Percentiles rank a stretch among this genome's conserved stretches.
Conservation (phyloP, 2,329 filamentous ascomycete species). For the Hypomyces perniciosus region DNA sequence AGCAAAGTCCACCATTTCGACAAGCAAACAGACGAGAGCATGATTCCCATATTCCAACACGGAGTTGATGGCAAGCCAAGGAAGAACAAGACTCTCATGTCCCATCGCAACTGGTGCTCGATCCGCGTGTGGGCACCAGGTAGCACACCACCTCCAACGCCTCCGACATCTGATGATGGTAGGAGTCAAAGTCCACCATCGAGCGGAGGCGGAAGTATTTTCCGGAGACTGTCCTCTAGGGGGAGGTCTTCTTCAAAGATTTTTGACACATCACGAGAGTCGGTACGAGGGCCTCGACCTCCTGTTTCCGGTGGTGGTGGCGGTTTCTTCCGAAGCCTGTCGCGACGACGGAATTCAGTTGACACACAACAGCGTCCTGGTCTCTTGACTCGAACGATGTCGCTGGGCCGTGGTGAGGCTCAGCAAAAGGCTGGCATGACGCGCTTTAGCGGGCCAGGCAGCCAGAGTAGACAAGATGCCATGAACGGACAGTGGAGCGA, state of each 20-base stretch:
- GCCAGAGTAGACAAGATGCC: conserved; percentile 39
- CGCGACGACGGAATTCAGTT: conserved; percentile 27
- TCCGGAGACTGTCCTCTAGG: conserved; percentile 39
- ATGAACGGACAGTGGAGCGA: conserved; percentile 50
- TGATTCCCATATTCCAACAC: conserved; percentile 88
- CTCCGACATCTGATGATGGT: conserved; percentile 46
- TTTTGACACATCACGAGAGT: conserved; percentile 32
- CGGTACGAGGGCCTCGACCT: conserved; percentile 39
- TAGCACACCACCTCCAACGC: conserved; percentile 64
- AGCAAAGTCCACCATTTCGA: conserved; percentile 75
- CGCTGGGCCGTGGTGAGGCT: conserved; percentile 50
- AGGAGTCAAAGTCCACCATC: conserved; percentile 34
- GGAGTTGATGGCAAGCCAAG: conserved; percentile 84
- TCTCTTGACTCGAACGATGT: conserved; percentile 52
- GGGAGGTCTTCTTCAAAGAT: conserved; percentile 29
- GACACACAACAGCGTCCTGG: conserved; percentile 31
- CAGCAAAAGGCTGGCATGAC: conserved; percentile 22
- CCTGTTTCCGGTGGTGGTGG: conserved; percentile 41
- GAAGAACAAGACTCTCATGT: conserved; percentile 86
- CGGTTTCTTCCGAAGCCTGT: conserved; percentile 42
- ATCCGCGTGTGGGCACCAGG: conserved; percentile 81
- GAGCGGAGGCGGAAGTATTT: conserved; percentile 31
- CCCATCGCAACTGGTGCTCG: conserved; percentile 91
- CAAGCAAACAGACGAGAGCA: conserved; percentile 80
- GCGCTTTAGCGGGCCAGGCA: conserved; percentile 34